Conservation (phyloP, 2,329 filamentous ascomycete species). For the Dendryphion nanum region DNA sequence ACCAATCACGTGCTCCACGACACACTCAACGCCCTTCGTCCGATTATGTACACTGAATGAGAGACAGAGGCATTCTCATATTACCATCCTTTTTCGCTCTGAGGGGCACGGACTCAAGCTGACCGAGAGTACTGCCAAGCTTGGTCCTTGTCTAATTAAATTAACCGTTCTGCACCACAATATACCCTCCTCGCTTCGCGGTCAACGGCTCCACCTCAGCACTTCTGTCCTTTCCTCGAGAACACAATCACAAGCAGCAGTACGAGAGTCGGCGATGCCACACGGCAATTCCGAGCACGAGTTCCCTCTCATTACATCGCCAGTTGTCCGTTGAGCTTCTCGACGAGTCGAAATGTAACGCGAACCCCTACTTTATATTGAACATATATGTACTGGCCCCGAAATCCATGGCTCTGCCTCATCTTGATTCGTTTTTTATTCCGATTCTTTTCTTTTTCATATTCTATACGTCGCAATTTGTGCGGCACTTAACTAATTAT, state of each 20-base stretch:
- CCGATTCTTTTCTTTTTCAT: slow-evolving; percentile 9
- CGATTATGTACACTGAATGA: slow-evolving; percentile 7
- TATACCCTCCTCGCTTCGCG: slow-evolving; percentile 16
- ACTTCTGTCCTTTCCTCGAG: slow-evolving; percentile 3
- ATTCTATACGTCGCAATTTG: not conserved
- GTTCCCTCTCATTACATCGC: not conserved
- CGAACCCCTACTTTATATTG: slow-evolving; percentile 7
- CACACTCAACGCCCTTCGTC: slow-evolving; percentile 13
- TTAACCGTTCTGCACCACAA: slow-evolving; percentile 15
- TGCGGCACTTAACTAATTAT: slow-evolving; percentile 10
- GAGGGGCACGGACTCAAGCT: slow-evolving; percentile 3
- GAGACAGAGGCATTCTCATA: slow-evolving; percentile 6
- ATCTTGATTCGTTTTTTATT: slow-evolving; percentile 6
- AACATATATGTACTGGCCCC: slow-evolving; percentile 1
- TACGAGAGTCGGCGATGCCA: too few species aligned
- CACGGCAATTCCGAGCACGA: too few species aligned
- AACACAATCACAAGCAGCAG: too few species aligned
- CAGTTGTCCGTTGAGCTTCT: slow-evolving; percentile 1
- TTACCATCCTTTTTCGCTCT: slow-evolving; percentile 6
- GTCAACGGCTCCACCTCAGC: slow-evolving; percentile 9
- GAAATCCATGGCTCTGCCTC: slow-evolving; percentile 1
- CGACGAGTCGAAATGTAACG: slow-evolving; percentile 9
- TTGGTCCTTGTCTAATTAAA: slow-evolving; percentile 15
- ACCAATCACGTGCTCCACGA: slow-evolving; percentile 1
- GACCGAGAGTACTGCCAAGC: slow-evolving; percentile 14